These are phyloP conservation scores for Coemansia sp. DNA, from an alignment of 192 early-diverging fungal genomes.

Conservation along the genomic window DNA sequence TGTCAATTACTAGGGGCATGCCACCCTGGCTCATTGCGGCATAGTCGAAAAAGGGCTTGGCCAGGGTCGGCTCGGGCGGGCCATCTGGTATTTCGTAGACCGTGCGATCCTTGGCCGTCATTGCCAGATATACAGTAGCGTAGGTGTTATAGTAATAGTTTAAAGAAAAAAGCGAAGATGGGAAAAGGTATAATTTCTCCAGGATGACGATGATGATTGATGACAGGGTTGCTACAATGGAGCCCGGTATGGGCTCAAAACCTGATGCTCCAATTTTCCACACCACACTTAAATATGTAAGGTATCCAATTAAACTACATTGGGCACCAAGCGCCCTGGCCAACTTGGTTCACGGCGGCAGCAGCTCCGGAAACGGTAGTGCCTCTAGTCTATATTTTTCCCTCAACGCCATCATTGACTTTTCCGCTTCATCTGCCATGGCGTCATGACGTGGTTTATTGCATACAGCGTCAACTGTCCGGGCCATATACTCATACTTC, in stretches of 20 bases:
- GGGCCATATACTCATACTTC: background rate
- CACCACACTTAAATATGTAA: background rate
- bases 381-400: too few species aligned
- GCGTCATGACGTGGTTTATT: background rate
- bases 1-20: slow-evolving; percentile 70
- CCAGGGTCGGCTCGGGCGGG: slow-evolving; percentile 34
- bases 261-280: background rate
- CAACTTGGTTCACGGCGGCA: background rate
- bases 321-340: background rate
- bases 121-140: background rate
- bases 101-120: slow-evolving; percentile 9
- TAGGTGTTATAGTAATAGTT: background rate
- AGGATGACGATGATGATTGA: background rate
- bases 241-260: background rate
- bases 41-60: slow-evolving; percentile 60
- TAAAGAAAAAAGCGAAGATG: background rate
- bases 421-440: background rate
- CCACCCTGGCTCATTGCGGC: slow-evolving; percentile 44
- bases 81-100: slow-evolving; percentile 56
- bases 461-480: background rate
- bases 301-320: background rate
- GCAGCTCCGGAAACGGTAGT: background rate
- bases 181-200: background rate
- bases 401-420: background rate
- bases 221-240: background rate